Base-by-base conservation (phyloP, 768 basidiomycete species). In the Boletus rufocinnamomeus region DNA sequence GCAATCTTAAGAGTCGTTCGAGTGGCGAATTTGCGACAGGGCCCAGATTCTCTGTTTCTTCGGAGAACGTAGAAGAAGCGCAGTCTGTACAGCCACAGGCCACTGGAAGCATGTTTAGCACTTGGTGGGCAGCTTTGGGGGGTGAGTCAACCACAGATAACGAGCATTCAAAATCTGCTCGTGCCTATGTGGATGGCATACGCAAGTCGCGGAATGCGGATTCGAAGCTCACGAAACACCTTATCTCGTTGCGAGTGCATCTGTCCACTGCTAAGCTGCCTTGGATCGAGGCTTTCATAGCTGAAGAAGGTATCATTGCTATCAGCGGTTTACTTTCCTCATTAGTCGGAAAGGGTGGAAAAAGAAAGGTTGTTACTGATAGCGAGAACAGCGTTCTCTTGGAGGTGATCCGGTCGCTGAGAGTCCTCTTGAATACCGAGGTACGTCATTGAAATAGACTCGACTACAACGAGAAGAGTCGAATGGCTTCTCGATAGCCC, bases 381-480 rank as follows among this genome's bases (percentile, higher is more conserved):
- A 73, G 82, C 28, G 90, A 93, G 68, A 82, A 80, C 14, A 82
- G 80, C 3, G 84, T 88, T 2, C 75, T 95, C 28, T 66, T 88
- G 32, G 93, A 96, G 68, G 71, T 87, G 25, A 79, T 93, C 62
- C 91, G 87, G 67, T 94, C 91, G 69, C 73, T 97, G 25, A 79
- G 93, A 41, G 88, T 89, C 0, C 73, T 98, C 19, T 76, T 95
- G 61, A 97, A 97, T 66, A 95, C 89, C 1, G 85, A 90, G 74
- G 94, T 93, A 66, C 40, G 70, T 63, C 58, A 27, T 46, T 35
- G 9, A 46, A 23, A n/a, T 30, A 13, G n/a, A 43, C 13, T 51
- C 17, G n/a, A 38, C 17, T 28, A 10, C 30, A 11, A 38, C 8
- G 8, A 13, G n/a, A n/a, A 50, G 38, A 44, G 34, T 32, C 28